phyloP scores from a whole-genome alignment of 106 monocot species.

The Platanthera guangdongensis region DNA sequence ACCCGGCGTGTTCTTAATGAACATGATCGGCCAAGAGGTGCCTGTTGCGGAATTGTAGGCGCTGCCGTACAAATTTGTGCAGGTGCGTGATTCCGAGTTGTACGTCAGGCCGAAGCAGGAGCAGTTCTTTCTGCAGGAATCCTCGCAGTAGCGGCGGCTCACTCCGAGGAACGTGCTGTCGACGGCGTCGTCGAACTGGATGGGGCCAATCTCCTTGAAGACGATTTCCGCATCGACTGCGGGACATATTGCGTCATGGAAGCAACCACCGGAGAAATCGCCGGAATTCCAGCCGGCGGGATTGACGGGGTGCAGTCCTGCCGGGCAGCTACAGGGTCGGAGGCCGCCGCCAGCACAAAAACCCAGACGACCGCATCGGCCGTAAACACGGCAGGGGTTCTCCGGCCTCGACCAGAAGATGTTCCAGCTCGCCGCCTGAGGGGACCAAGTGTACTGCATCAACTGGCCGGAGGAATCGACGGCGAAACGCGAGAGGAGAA shows the following conservation, averaged over 20 bases:
- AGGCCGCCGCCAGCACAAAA: constrained; percentile 20
- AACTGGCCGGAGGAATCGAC: constrained; percentile 46
- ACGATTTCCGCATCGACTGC: background rate
- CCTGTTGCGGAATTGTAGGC: constrained; percentile 36
- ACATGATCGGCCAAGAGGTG: constrained; percentile 16
- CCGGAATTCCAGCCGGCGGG: constrained; percentile 24
- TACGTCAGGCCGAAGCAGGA: constrained; percentile 43
- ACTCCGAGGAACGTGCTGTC: constrained; percentile 1
- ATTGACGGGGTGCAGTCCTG: constrained; percentile 16
- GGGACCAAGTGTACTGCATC: constrained; percentile 58
- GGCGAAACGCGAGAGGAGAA: constrained; percentile 31
- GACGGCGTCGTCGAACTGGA: constrained; percentile 18
- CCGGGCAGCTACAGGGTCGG: constrained; percentile 28
- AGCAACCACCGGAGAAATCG: constrained; percentile 34
- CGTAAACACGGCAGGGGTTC: constrained; percentile 31
- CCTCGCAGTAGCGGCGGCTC: constrained; percentile 25
- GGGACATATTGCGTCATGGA: background rate
- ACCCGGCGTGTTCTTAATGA: constrained; percentile 15
- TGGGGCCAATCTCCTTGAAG: constrained; percentile 16
- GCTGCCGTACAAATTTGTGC: constrained; percentile 24
- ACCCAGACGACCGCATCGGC: constrained; percentile 46
- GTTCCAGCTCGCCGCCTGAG: constrained; percentile 50
- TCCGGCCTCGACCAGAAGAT: constrained; percentile 59
- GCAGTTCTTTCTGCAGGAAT: constrained; percentile 34
- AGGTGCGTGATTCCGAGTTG: constrained; percentile 8